phyloP scores from a whole-genome alignment of 2,329 filamentous ascomycete species.

The Amauroascus niger region DNA sequence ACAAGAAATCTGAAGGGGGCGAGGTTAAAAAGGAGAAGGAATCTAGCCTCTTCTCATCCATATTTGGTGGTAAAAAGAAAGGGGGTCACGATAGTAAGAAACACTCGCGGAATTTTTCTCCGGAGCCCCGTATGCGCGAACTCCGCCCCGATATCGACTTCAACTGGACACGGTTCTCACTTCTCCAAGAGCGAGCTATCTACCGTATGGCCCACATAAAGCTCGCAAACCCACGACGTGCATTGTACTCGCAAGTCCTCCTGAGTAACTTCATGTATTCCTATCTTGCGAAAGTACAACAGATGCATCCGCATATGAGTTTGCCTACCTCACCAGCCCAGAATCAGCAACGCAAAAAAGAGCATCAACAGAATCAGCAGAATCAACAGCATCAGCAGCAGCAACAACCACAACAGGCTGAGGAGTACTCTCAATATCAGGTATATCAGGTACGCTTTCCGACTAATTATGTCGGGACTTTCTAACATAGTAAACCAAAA shows the following conservation, averaged over 20 bases:
- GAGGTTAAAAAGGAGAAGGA: conserved; percentile 81
- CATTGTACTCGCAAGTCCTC: conserved; percentile 86
- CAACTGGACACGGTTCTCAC: conserved; percentile 89
- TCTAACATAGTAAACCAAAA: conserved; percentile 11
- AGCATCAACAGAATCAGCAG: conserved; percentile 25
- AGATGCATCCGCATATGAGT: conserved; percentile 94
- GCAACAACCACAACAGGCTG: conserved; percentile 18
- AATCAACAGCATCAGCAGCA: conserved; percentile 34
- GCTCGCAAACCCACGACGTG: conserved; percentile 87
- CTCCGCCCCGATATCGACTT: conserved; percentile 86
- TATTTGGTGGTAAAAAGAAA: conserved; percentile 88
- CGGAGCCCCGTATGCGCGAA: conserved; percentile 64
- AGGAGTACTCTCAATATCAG: conserved; percentile 28
- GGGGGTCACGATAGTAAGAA: conserved; percentile 71
- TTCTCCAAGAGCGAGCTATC: conserved; percentile 90
- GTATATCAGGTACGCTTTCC: conserved; percentile 30
- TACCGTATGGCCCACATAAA: conserved; percentile 99
- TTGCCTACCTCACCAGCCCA: conserved; percentile 71
- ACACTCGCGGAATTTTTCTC: conserved; percentile 64
- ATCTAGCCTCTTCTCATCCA: conserved; percentile 73
- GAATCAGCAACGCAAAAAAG: conserved; percentile 39
- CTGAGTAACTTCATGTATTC: conserved; percentile 99
- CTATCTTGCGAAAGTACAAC: conserved; percentile 95
- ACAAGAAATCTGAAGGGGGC: conserved; percentile 61
- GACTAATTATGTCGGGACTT: not conserved